phyloP scores from a whole-genome alignment of 352 stramenopile species.

The Blastocystis sp. region DNA sequence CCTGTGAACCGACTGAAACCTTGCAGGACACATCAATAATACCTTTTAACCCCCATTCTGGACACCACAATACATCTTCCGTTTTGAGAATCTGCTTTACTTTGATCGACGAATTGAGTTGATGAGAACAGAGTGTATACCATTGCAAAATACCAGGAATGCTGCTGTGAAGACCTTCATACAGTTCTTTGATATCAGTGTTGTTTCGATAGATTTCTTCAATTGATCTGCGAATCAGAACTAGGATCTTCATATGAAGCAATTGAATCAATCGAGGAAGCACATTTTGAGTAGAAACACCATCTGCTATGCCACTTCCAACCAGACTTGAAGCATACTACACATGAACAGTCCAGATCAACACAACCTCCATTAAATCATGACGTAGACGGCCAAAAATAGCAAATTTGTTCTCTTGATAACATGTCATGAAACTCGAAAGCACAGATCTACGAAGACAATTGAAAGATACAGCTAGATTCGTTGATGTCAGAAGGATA shows the following conservation, averaged over 20 bases:
- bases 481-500: slow-evolving; percentile 12
- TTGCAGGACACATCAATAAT: slow-evolving; percentile 50
- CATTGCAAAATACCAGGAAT: slow-evolving; percentile 42
- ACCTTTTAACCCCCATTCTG: slow-evolving; percentile 46
- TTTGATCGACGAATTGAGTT: background rate
- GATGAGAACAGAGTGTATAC: background rate
- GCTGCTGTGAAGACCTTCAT: slow-evolving; percentile 34
- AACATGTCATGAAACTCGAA: slow-evolving; percentile 17
- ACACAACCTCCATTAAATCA: slow-evolving; percentile 7
- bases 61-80: slow-evolving; percentile 52
- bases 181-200: background rate
- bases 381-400: slow-evolving; percentile 26
- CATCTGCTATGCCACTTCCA: background rate
- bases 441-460: slow-evolving; percentile 25
- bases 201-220: background rate
- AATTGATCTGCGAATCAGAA: background rate
- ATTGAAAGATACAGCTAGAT: background rate
- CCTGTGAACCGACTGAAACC: background rate
- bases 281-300: background rate
- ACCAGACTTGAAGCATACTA: background rate
- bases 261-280: background rate
- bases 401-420: background rate
- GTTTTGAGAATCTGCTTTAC: background rate
- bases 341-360: background rate
- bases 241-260: slow-evolving; percentile 1